Percentiles rank a stretch among this genome's conserved stretches.
Evolutionary conservation across 805 yeast genomes (phyloP).

Genomic region (Kodamaea hsintzibuensis): DNA sequence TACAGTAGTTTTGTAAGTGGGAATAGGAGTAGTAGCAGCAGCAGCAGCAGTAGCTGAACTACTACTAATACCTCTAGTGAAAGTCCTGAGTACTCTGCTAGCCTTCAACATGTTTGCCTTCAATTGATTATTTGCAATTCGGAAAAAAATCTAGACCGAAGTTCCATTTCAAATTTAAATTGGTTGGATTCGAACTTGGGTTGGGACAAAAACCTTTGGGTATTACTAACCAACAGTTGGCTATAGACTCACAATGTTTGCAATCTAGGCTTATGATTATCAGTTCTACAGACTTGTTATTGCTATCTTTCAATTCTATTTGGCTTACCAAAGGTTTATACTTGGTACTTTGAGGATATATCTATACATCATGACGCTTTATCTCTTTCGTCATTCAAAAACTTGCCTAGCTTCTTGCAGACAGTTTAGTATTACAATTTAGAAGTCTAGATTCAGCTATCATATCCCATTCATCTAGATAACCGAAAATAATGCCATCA

Average conservation of each 20-base stretch:
- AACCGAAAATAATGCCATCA: too few relatives aligned
- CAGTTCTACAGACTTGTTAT: conserved; percentile 86
- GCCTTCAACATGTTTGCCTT: conserved; percentile 4
- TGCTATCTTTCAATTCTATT: conserved; percentile 69
- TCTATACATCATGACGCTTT: conserved; percentile 93
- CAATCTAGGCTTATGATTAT: conserved; percentile 63
- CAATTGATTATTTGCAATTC: not conserved
- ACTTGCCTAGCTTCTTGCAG: conserved; percentile 74
- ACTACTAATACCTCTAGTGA: not conserved
- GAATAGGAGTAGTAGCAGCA: conserved; percentile 13
- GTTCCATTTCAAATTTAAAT: not conserved
- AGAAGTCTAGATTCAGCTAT: too few relatives aligned
- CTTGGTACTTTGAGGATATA: conserved; percentile 96
- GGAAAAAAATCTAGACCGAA: conserved; percentile 1
- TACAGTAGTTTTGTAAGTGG: conserved; percentile 57
- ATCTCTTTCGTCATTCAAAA: conserved; percentile 83
- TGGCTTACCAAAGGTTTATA: conserved; percentile 90
- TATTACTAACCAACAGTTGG: conserved; percentile 95
- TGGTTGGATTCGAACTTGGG: not conserved
- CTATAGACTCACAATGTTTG: conserved; percentile 81
- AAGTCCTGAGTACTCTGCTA: not conserved
- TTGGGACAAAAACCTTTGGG: too few relatives aligned
- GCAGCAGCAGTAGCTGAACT: not conserved
- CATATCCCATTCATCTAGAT: too few relatives aligned
- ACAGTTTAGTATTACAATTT: conserved; percentile 85